Conservation (phyloP, 2,329 filamentous ascomycete genomes). For the Lachnellula willkommii region DNA sequence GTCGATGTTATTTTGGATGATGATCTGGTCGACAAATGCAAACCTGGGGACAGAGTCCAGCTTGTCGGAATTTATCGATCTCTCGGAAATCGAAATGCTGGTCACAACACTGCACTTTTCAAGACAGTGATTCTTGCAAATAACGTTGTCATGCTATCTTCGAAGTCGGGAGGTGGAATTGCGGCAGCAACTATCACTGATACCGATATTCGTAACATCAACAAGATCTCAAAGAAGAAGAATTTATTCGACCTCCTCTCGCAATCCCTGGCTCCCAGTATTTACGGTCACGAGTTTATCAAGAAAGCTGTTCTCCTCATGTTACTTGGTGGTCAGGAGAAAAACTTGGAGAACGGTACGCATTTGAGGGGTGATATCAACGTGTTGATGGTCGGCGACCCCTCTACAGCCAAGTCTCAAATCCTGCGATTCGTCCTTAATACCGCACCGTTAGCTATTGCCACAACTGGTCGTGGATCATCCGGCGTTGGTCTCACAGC, state of each 20-base stretch:
- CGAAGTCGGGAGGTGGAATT: slow-evolving; percentile 91
- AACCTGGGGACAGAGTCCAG: slow-evolving; percentile 93
- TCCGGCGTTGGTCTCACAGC: slow-evolving; percentile 97
- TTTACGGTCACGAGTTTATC: slow-evolving; percentile 94
- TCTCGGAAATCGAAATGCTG: slow-evolving; percentile 88
- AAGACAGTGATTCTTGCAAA: slow-evolving; percentile 92
- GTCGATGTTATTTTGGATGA: slow-evolving; percentile 97
- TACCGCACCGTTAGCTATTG: slow-evolving; percentile 91
- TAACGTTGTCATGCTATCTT: slow-evolving; percentile 89
- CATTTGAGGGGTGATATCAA: slow-evolving; percentile 98
- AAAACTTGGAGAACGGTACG: slow-evolving; percentile 96
- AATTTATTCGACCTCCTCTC: slow-evolving; percentile 89
- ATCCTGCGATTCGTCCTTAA: slow-evolving; percentile 94
- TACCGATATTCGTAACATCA: slow-evolving; percentile 96
- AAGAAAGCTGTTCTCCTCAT: slow-evolving; percentile 96
- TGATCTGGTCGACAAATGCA: slow-evolving; percentile 88
- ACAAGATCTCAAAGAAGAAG: slow-evolving; percentile 91
- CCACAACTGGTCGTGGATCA: slow-evolving; percentile 92
- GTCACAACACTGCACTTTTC: slow-evolving; percentile 86
- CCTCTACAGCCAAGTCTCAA: slow-evolving; percentile 98
- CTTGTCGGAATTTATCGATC: slow-evolving; percentile 95
- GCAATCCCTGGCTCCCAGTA: slow-evolving; percentile 91
- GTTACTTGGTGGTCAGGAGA: slow-evolving; percentile 93
- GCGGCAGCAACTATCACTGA: slow-evolving; percentile 90
- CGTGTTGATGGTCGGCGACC: slow-evolving; percentile 98